Evolutionary conservation across 1,284 basidiomycete genomes (phyloP).

Genomic region (Phenoliferia sp.): DNA sequence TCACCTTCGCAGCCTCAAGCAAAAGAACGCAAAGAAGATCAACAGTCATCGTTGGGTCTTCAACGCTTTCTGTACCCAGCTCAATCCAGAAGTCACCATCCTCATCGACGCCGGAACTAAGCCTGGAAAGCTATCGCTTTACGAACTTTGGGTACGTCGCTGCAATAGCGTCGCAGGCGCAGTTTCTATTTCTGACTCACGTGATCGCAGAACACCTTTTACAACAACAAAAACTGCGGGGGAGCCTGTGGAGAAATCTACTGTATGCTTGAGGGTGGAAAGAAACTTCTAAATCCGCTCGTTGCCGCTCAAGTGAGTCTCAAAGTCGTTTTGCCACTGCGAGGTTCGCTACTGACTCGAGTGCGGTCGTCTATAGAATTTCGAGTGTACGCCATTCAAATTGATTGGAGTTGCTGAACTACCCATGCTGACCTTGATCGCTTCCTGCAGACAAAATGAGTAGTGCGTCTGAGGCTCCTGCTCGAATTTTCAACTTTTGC

Average conservation of each 20-base stretch:
- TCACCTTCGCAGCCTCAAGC: conserved; percentile 75
- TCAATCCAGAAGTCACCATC: conserved; percentile 78
- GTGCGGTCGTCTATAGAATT: neutral
- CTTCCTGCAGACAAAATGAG: neutral
- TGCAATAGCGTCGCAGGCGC: neutral
- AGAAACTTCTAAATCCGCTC: conserved; percentile 75
- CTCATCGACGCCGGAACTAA: conserved; percentile 87
- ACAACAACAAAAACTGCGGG: conserved; percentile 85
- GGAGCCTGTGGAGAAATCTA: conserved; percentile 55
- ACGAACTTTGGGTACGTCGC: conserved; percentile 3
- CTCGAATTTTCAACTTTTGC: neutral
- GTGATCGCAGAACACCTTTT: neutral
- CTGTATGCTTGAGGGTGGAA: conserved; percentile 37
- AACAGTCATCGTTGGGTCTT: conserved; percentile 60
- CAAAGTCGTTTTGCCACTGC: conserved; percentile 57
- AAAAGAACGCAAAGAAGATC: conserved; percentile 97
- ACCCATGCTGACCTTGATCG: neutral
- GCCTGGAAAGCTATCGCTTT: conserved; percentile 73
- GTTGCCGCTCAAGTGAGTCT: conserved; percentile 87
- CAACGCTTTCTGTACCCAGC: conserved; percentile 44
- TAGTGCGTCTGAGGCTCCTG: neutral
- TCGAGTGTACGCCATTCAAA: neutral
- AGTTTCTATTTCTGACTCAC: neutral
- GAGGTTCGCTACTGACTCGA: neutral
- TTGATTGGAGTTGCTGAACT: neutral